A percentile compares a stretch with the other conserved stretches of the same genome.
These are phyloP conservation scores for Caloboletus firmus DNA, from an alignment of 1,284 basidiomycete genomes.

Conservation along the genomic window DNA sequence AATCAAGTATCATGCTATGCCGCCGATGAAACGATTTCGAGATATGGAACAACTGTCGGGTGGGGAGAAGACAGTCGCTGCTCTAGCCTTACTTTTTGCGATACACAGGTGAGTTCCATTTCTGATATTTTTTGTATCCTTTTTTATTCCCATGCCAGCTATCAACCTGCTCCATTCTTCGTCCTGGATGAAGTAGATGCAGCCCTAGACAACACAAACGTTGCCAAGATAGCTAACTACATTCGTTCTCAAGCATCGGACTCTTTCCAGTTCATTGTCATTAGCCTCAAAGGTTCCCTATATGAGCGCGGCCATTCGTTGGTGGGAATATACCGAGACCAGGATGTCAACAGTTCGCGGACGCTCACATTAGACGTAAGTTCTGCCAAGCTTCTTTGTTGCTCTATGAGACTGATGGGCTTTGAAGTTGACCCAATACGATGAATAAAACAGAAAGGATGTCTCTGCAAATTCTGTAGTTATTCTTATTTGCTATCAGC, in stretches of 20 bases:
- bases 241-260: slow-evolving; percentile 79
- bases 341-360: slow-evolving; percentile 88
- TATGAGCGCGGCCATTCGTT: slow-evolving; percentile 91
- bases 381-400: slow-evolving; percentile 11
- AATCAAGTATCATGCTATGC: slow-evolving; percentile 99
- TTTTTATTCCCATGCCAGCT: slow-evolving; percentile 48
- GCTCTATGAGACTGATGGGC: slow-evolving; percentile 5
- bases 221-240: slow-evolving; percentile 90
- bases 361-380: slow-evolving; percentile 89
- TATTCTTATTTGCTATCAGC: slow-evolving; percentile 31
- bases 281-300: slow-evolving; percentile 88
- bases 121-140: background rate
- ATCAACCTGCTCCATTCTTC: slow-evolving; percentile 98
- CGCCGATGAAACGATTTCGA: slow-evolving; percentile 97
- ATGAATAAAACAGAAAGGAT: slow-evolving; percentile 31
- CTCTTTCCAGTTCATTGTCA: slow-evolving; percentile 94
- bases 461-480: background rate
- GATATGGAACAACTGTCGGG: slow-evolving; percentile 99
- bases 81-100: slow-evolving; percentile 91
- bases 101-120: slow-evolving; percentile 74
- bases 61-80: slow-evolving; percentile 98
- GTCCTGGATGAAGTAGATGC: slow-evolving; percentile 99
- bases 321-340: slow-evolving; percentile 93
- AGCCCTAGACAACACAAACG: slow-evolving; percentile 94
- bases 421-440: slow-evolving; percentile 41